Percentiles rank a stretch among this genome's conserved stretches.
phyloP scores from a whole-genome alignment of 1,284 basidiomycete genomes.

The Malassezia globosa region DNA sequence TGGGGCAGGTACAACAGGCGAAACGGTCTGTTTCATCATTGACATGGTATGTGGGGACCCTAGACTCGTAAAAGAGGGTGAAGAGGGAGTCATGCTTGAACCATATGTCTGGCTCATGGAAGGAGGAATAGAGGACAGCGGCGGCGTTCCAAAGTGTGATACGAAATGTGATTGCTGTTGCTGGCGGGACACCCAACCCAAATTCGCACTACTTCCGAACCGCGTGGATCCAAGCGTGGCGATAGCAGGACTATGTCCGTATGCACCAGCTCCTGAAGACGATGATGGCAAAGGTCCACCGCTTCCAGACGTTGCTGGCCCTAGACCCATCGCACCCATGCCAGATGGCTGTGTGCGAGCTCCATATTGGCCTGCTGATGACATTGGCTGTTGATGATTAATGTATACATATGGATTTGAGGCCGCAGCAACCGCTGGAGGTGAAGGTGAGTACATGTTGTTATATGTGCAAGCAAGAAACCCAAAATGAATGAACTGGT shows the following conservation, averaged over 20 bases:
- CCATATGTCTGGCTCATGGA: slow-evolving; percentile 27
- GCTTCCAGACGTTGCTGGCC: not conserved
- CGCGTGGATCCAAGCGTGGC: not conserved
- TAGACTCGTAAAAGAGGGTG: slow-evolving; percentile 27
- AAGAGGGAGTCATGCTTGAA: slow-evolving; percentile 24
- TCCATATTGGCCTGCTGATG: slow-evolving; percentile 2
- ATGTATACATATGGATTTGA: slow-evolving; percentile 16
- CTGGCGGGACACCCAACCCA: slow-evolving; percentile 13
- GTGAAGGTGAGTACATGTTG: slow-evolving; percentile 17
- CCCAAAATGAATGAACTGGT: slow-evolving; percentile 1
- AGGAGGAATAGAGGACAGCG: slow-evolving; percentile 34
- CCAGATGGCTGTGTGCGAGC: slow-evolving; percentile 1
- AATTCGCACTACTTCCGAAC: not conserved
- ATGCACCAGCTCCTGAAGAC: not conserved
- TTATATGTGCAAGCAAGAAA: not conserved
- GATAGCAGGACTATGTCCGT: not conserved
- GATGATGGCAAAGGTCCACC: not conserved
- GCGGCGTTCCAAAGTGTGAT: slow-evolving; percentile 35
- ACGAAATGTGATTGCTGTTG: not conserved
- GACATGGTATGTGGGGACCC: slow-evolving; percentile 27
- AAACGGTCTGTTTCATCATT: slow-evolving; percentile 27
- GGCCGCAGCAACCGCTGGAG: slow-evolving; percentile 10
- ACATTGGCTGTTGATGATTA: slow-evolving; percentile 11
- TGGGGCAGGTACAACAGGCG: slow-evolving; percentile 11
- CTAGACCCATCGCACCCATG: not conserved